phyloP scores from a whole-genome alignment of 2,329 filamentous ascomycete species.

The Hypoxylon sp. region DNA sequence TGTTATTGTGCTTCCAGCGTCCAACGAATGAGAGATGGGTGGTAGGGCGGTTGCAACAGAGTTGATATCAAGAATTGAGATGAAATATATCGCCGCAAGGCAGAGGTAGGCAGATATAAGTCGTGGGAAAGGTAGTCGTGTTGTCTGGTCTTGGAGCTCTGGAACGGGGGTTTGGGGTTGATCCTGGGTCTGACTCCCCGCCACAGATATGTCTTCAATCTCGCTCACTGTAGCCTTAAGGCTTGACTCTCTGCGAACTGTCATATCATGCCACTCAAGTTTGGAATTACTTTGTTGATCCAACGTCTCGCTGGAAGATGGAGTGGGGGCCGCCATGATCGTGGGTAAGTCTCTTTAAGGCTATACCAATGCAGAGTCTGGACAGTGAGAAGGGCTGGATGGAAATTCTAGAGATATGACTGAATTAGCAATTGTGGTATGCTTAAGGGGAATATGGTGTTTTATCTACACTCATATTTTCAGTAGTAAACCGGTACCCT shows the following conservation, averaged over 20 bases:
- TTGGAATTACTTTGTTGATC: neutral
- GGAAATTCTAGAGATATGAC: neutral
- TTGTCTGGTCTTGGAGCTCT: slow-evolving; percentile 32
- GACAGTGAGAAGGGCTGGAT: neutral
- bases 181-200: neutral
- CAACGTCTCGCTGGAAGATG: neutral
- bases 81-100: slow-evolving; percentile 36
- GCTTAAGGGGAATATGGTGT: neutral
- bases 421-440: neutral
- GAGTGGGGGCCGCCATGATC: neutral
- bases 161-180: neutral
- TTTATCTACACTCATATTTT: neutral
- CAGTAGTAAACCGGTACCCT: neutral
- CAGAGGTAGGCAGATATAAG: slow-evolving; percentile 38
- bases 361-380: neutral
- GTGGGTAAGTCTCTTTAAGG: neutral
- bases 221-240: neutral
- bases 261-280: neutral
- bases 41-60: slow-evolving; percentile 41
- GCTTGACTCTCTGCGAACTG: neutral
- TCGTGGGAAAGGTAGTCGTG: slow-evolving; percentile 34
- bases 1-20: slow-evolving; percentile 36
- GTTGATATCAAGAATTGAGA: slow-evolving; percentile 40
- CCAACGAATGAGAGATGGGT: slow-evolving; percentile 38
- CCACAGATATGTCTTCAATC: neutral